Evolutionary conservation across 257 asterid species (phyloP), one percentile per base, ranked within the genome.

Genomic region (Solanum verrucosum): DNA sequence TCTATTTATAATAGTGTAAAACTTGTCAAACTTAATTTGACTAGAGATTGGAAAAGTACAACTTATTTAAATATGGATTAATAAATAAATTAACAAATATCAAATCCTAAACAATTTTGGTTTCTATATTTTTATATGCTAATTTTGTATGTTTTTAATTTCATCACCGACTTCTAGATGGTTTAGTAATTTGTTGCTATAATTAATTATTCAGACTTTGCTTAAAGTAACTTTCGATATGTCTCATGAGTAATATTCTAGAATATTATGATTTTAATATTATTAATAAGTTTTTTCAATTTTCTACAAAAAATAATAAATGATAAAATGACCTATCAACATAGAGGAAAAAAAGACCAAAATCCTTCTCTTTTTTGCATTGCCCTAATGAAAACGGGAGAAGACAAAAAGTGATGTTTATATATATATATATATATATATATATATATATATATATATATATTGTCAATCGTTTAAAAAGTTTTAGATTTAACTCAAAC

Each of bases 401-500:
- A 60, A 60, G 67, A 9, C 13, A 21, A 71, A 71, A 72, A 31
- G 25, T 16, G 2, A 9, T 16, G 63, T 71, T 31, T 33, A 16
- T 35, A 35, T 35, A 35, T 35, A 35, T 35, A 35, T 35, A 37
- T 37, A 37, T 37, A 37, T 37, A 37, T 37, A 40, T 33, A 16
- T 34, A 42, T 42, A 42, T 42, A 40, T 40, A 42, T 42, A 42
- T 42, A 40, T 37, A 37, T 37, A 37, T 37, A 42, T 42, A 42
- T 42, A 40, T 40, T 37, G 46, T 4, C 49, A 42, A 42, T 10
- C 49, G 49, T 42, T 42, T 2, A 27, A 13, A 7, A 0, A 0
- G 5, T 12, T 0, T 67, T 25, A 0, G 18, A 0, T 2, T 27
- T 67, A 27, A 67, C 9, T 1, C 9, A 67, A 67, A 11, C 0